Evolutionary conservation across 805 yeast genomes (phyloP), one percentile per base, ranked within the genome.

Genomic region (Kuraishia floccosa): DNA sequence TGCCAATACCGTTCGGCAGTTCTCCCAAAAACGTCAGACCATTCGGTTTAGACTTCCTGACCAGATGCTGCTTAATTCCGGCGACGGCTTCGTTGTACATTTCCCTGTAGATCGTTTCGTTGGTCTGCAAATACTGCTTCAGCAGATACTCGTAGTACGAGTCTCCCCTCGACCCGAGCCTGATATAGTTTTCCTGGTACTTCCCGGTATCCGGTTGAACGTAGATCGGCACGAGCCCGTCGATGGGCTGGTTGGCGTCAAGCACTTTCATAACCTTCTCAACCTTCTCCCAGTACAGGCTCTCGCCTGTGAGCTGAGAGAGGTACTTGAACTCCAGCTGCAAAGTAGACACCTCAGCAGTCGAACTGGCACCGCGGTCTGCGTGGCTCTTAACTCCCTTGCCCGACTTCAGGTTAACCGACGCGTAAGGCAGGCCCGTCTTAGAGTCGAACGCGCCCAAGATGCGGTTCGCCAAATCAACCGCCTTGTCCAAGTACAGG

Each of bases 141-240:
- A 86, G 61, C 27, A 87, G 59, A 49, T 85, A 85, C 56, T 87
- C 96, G 48, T 87, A 86, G 50, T 86, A 87, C 1, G 95, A 83
- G 54, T 86, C 96, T 29, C 95, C 96, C 42, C 96, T 65, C 1
- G 94, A 80, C 0, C 96, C 96, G 34, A 87, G 58, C 39, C 96
- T 68, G 37, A 89, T 83, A 32, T 68, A 53, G 2, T 49, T 43
- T 1, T 85, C 85, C 36, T 61, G 69, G 50, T 71, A 85, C 37
- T 61, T 58, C 4, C 91, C 96, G 0, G 78, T 67, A 25, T 73
- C 77, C 6, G 95, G 91, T 23, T 71, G 60, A 23, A 87, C 74
- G 46, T 62, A 81, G 27, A 85, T 83, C 3, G 96, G 95, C 3
- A 72, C 94, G 25, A 87, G 63, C 0, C 95, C 96, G 44, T 75